A percentile compares a stretch with the other conserved stretches of the same genome.
Evolutionary conservation across 192 early-diverging fungal species (phyloP).

Genomic region (Coemansia sp.): DNA sequence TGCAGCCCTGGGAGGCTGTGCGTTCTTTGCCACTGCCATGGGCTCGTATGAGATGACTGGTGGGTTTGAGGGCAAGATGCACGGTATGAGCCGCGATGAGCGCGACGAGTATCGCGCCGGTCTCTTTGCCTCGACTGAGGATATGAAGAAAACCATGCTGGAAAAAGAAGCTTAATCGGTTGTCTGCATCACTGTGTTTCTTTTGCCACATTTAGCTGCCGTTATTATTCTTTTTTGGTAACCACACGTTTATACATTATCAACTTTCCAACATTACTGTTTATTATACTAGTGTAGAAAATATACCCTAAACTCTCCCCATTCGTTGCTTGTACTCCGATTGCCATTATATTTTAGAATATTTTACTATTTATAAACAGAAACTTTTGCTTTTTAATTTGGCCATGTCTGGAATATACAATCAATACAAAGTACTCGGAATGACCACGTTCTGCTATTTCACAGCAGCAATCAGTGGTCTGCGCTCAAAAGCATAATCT

Average conservation of each 20-base stretch:
- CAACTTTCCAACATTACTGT: too few species aligned
- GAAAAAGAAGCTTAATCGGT: not conserved
- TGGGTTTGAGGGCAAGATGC: conserved; percentile 44
- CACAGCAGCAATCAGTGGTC: too few species aligned
- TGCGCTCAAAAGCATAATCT: too few species aligned
- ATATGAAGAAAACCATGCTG: conserved; percentile 31
- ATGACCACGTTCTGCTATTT: too few species aligned
- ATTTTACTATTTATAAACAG: too few species aligned
- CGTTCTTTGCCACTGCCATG: conserved; percentile 66
- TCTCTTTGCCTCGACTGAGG: conserved; percentile 46
- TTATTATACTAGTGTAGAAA: too few species aligned
- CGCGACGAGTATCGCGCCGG: conserved; percentile 48
- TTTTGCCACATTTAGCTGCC: not conserved
- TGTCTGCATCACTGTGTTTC: not conserved
- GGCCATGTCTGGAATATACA: too few species aligned
- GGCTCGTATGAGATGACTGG: conserved; percentile 66
- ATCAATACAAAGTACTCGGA: too few species aligned
- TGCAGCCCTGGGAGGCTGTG: conserved; percentile 62
- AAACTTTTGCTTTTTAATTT: too few species aligned
- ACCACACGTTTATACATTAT: not conserved
- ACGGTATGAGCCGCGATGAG: conserved; percentile 40
- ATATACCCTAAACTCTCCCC: too few species aligned
- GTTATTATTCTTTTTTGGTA: not conserved
- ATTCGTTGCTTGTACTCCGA: too few species aligned
- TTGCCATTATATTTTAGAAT: too few species aligned